Evolutionary conservation across 768 basidiomycete genomes (phyloP), one percentile per base, ranked within the genome.

Genomic region (Rhizopogon rudus): DNA sequence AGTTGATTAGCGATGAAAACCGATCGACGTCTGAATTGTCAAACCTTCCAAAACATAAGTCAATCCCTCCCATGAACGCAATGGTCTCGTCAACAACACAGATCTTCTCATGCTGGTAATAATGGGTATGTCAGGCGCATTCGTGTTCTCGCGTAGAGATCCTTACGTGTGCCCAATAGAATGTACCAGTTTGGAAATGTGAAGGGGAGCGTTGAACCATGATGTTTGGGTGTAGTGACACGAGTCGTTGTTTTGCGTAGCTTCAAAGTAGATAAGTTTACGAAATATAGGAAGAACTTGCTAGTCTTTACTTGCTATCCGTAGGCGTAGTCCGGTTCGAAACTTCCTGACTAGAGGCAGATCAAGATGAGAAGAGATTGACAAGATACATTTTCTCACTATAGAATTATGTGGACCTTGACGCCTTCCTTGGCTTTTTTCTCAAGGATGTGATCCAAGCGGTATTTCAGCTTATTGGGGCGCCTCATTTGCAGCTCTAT

Each of bases 51-150:
- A 94, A 97, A 68, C 91, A 96, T 35, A 96, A 79, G 70, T 99
- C 97, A 42, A 99, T 72, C 3, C 97, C 97, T 16, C 97, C 97
- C 92, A 93, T 97, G 73, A 98, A 99, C 0, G 91, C 95, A 59
- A 98, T 97, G 1, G 93, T 84, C 67, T 97, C 91, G 67, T 99
- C 97, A 57, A 99, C 91, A 13, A 98, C 93, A 65, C 96, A 98
- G 59, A 99, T 67, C 67, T 99, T 99, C 77, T 99, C 97, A 70
- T 98, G 97, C 92, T 95, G 57, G 25, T 25, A 25, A 25, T 25
- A 25, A 44, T 20, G 41, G 17, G 53, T 22, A 59, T 25, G 7
- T 40, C 44, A 55, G 44, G n/a, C 20, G 13, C 53, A 17, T 52
- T 40, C 14, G 25, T 22, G 57, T 40, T 20, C 20, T 44, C 43